phyloP scores from a whole-genome alignment of 2,329 filamentous ascomycete genomes.

The Fusarium equiseti region DNA sequence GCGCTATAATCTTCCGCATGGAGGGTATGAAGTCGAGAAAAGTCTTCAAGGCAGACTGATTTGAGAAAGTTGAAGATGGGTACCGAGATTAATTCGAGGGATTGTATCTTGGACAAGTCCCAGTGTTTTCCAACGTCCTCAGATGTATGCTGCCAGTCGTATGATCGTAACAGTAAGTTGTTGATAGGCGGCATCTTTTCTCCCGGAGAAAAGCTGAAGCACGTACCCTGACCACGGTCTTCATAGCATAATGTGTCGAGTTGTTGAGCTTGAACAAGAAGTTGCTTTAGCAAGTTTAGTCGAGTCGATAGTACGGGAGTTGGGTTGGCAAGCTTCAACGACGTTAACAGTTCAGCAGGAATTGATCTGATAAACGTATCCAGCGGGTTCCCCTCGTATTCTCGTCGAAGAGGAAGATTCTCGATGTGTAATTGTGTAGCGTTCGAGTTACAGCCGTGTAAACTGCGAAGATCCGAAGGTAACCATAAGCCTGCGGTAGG shows the following conservation, averaged over 20 bases:
- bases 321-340: slow-evolving; percentile 56
- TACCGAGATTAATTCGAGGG: slow-evolving; percentile 58
- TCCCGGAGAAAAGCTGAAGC: slow-evolving; percentile 54
- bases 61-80: slow-evolving; percentile 59
- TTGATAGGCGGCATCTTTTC: slow-evolving; percentile 59
- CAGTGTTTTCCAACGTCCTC: slow-evolving; percentile 58
- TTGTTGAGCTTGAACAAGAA: slow-evolving; percentile 54
- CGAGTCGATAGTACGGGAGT: slow-evolving; percentile 57
- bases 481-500: slow-evolving; percentile 49
- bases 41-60: slow-evolving; percentile 55
- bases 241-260: slow-evolving; percentile 58
- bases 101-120: slow-evolving; percentile 59
- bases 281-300: slow-evolving; percentile 57
- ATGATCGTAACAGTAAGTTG: slow-evolving; percentile 59
- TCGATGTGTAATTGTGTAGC: slow-evolving; percentile 56
- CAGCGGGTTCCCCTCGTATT: slow-evolving; percentile 51
- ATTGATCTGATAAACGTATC: slow-evolving; percentile 55
- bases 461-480: slow-evolving; percentile 55
- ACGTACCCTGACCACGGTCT: slow-evolving; percentile 60
- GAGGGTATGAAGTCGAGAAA: slow-evolving; percentile 54
- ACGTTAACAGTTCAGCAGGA: slow-evolving; percentile 55
- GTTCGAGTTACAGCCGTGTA: slow-evolving; percentile 47
- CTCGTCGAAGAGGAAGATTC: slow-evolving; percentile 55
- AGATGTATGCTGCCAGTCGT: slow-evolving; percentile 61
- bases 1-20: slow-evolving; percentile 61